Evolutionary conservation across 2,329 filamentous ascomycete species (phyloP).

Genomic region (Pseudopyricularia cyperi): DNA sequence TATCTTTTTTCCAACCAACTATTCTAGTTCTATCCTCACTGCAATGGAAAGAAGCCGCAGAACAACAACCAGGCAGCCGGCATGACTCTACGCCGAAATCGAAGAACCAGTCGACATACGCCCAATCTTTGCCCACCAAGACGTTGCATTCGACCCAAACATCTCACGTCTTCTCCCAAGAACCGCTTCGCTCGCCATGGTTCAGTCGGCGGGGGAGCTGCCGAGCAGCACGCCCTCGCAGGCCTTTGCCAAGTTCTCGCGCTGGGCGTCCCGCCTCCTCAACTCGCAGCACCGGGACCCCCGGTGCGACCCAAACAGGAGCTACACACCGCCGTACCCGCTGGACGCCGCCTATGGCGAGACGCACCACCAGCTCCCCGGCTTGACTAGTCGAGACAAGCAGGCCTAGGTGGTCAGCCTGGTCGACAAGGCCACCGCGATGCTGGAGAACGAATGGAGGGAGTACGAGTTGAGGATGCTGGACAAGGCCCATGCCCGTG

Average conservation of each 20-base stretch:
- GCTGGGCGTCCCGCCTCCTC: constrained; percentile 1
- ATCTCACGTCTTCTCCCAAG: constrained; percentile 6
- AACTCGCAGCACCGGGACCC: not conserved
- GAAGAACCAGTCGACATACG: constrained; percentile 4
- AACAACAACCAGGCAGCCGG: not conserved
- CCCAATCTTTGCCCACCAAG: constrained; percentile 10
- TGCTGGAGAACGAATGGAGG: not conserved
- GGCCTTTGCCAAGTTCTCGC: constrained; percentile 7
- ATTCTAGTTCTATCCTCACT: too few species aligned
- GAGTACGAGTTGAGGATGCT: not conserved
- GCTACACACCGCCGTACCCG: not conserved
- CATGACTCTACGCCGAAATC: constrained; percentile 13
- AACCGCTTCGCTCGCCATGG: constrained; percentile 9
- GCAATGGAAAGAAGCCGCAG: not conserved
- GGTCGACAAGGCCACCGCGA: not conserved
- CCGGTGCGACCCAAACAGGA: not conserved
- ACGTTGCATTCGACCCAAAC: constrained; percentile 12
- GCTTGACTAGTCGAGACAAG: constrained; percentile 1
- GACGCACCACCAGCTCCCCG: not conserved
- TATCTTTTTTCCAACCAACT: too few species aligned
- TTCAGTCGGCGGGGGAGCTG: constrained; percentile 5
- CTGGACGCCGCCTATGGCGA: not conserved
- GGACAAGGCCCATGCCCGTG: not conserved
- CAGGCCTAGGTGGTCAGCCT: constrained; percentile 1
- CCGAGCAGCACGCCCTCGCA: constrained; percentile 4